These are phyloP conservation scores for Collybia sordida DNA, from an alignment of 768 basidiomycete species.

Conservation along the genomic window DNA sequence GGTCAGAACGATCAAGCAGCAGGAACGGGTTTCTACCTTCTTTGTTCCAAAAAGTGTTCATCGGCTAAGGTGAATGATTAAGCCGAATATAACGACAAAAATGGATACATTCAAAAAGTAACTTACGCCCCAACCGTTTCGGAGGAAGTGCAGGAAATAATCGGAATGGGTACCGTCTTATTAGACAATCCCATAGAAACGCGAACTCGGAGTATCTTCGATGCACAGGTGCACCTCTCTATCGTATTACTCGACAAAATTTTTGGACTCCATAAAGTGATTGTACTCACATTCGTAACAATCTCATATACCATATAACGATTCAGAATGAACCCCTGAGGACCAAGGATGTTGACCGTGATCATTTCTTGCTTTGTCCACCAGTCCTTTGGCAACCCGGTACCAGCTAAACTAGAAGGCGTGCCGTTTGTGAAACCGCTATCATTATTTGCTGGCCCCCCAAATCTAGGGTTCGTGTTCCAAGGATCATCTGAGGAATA, in stretches of 20 bases:
- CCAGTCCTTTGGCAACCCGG: conserved; percentile 78
- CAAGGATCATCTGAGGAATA: conserved; percentile 72
- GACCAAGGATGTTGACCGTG: conserved; percentile 72
- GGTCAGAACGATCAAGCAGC: neutral
- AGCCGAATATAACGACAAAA: neutral
- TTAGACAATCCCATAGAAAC: conserved; percentile 84
- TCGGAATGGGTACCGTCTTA: conserved; percentile 91
- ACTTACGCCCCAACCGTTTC: conserved; percentile 87
- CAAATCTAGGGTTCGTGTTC: conserved; percentile 43
- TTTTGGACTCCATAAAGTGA: neutral
- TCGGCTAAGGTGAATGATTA: conserved; percentile 52
- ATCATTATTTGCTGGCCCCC: conserved; percentile 20
- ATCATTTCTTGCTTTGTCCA: conserved; percentile 83
- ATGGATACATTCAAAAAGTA: conserved; percentile 6
- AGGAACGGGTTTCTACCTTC: conserved; percentile 52
- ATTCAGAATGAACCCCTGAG: conserved; percentile 90
- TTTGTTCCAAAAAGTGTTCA: conserved; percentile 87
- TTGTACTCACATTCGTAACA: conserved; percentile 63
- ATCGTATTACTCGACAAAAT: conserved; percentile 10
- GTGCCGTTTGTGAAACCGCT: conserved; percentile 42
- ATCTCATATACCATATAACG: conserved; percentile 86
- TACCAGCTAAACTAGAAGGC: conserved; percentile 63
- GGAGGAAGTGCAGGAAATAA: conserved; percentile 86
- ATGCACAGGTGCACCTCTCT: conserved; percentile 70
- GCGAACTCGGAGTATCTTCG: conserved; percentile 93